Evolutionary conservation across 805 yeast species (phyloP), one percentile per base, ranked within the genome.

Genomic region (Pichia exigua): DNA sequence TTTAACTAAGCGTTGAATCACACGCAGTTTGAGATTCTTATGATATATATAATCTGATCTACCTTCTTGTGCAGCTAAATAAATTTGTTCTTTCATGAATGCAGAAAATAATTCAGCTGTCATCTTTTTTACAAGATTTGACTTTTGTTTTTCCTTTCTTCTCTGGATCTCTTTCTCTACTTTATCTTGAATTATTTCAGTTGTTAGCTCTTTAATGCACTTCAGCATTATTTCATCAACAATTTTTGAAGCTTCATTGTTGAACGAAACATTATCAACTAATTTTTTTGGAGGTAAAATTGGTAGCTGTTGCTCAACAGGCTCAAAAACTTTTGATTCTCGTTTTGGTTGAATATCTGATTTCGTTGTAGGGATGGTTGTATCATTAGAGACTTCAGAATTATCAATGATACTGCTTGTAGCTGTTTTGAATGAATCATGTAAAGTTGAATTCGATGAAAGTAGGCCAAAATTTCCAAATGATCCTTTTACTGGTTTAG

Each of bases 41-140:
- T 66, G 57, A 44, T 75, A 62, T 43, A 72, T 62, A 1, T 54
- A 32, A n/a, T 70, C 74, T 0, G 94, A 85, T 44, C 67, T 65
- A 2, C 70, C 61, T 28, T 75, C 75, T 42, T 75, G 59, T 0
- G 71, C 65, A 3, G 68, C 63, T 40, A 75, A 64, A 58, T 73
- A 79, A 0, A 78, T 61, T 40, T 76, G 70, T 56, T 85, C 91
- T 44, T 77, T 73, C 42, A 87, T 60, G 58, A 86, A 83, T 0
- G 91, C 87, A 18, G 65, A 60, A 55, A 70, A 84, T 1, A 87
- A 62, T 42, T 81, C 86, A 1, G 64, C 59, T 1, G 82, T 61
- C n/a, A 83, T 65, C 10, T 48, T 26, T 11, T 9, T 6, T n/a
- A 48, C 22, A 1, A 65, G 52, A 0, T 71, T 62, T 2, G 81